Evolutionary conservation across 306 rosid species (phyloP).

Genomic region (Citrullus colocynthis): DNA sequence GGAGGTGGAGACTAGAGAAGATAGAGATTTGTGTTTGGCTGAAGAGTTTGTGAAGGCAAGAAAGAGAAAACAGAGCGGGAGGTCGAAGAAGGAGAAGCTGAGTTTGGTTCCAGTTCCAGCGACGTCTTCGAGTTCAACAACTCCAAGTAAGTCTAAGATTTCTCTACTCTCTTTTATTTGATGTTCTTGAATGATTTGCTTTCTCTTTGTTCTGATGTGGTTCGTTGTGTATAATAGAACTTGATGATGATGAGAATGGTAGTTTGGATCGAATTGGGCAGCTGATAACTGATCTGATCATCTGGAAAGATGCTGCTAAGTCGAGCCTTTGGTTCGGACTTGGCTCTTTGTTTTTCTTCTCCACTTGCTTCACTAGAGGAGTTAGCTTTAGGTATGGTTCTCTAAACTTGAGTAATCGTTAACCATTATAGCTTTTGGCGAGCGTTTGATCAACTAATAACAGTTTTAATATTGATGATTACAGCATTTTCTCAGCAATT

Average conservation of each 20-base stretch:
- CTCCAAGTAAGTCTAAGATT: conserved; percentile 30
- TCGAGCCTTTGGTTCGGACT: conserved; percentile 83
- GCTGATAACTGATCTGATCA: conserved; percentile 45
- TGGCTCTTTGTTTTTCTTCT: conserved; percentile 43
- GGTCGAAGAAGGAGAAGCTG: conserved; percentile 56
- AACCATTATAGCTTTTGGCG: not conserved
- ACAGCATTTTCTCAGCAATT: conserved; percentile 59
- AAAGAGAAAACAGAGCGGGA: conserved; percentile 24
- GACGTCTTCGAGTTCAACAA: conserved; percentile 30
- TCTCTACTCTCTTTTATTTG: not conserved
- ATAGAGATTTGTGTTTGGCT: conserved; percentile 30
- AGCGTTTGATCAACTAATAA: conserved; percentile 2
- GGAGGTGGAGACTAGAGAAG: conserved; percentile 55
- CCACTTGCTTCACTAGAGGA: conserved; percentile 61
- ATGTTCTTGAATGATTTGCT: not conserved
- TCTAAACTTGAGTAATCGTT: not conserved
- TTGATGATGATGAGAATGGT: conserved; percentile 31
- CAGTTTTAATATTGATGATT: not conserved
- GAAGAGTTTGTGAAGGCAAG: conserved; percentile 54
- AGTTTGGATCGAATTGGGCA: conserved; percentile 45
- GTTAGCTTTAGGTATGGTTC: conserved; percentile 41
- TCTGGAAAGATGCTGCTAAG: conserved; percentile 79
- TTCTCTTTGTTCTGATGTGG: not conserved
- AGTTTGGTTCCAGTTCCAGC: conserved; percentile 28
- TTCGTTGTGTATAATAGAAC: conserved; percentile 19